Conservation (phyloP, 2,329 filamentous ascomycete genomes). For the Talaromyces sp. region DNA sequence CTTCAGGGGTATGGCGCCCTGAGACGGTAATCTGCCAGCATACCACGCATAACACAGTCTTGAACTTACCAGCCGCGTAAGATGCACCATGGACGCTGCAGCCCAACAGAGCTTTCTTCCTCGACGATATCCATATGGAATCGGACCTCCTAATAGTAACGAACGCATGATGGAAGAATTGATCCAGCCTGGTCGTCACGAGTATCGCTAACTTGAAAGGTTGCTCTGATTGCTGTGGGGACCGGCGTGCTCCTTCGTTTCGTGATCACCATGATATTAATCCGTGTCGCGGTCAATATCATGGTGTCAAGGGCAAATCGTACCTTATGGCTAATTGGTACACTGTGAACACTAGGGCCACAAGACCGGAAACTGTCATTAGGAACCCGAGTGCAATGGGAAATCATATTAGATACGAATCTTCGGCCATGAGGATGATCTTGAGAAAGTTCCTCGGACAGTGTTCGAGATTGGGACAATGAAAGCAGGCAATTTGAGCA, state of each 20-base stretch:
- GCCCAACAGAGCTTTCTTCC: no score
- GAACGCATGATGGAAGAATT: no score
- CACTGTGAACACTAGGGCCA: not conserved
- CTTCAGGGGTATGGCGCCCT: not conserved
- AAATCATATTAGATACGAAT: not conserved
- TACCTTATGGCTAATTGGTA: not conserved
- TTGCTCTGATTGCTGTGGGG: not conserved
- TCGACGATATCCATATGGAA: no score
- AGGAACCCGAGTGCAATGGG: not conserved
- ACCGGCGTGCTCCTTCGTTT: not conserved
- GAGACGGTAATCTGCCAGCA: not conserved
- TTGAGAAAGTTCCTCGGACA: not conserved
- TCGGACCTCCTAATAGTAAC: no score
- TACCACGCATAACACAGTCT: no score
- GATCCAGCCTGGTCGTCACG: no score
- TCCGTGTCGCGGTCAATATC: not conserved
- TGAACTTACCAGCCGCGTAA: no score
- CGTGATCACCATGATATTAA: no score
- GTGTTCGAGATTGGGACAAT: not conserved
- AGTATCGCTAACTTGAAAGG: not conserved
- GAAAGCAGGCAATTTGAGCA: not conserved
- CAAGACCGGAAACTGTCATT: not conserved
- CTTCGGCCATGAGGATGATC: not conserved
- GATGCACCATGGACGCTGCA: no score
- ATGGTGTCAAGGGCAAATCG: not conserved